Percentiles rank a stretch among this genome's conserved stretches.
Conservation (phyloP, 2,329 filamentous ascomycete genomes). For the Phaeoacremonium minimum region DNA sequence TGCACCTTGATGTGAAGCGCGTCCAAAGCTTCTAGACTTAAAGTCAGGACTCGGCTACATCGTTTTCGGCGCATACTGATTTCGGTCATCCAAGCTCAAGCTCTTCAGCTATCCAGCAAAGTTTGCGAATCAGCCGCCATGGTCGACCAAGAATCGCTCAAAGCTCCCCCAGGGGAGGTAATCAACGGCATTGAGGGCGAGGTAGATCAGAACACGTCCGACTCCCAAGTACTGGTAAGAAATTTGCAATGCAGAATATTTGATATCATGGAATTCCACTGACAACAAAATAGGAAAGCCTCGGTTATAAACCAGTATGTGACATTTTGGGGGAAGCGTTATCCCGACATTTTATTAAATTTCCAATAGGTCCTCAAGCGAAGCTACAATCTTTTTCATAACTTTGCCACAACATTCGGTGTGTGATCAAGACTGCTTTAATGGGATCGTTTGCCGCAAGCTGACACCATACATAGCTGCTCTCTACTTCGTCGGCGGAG, state of each 20-base stretch:
- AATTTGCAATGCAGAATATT: background rate
- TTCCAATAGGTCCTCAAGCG: conserved; percentile 46
- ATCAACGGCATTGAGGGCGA: conserved; percentile 1
- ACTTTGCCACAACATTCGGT: conserved; percentile 57
- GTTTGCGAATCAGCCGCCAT: no score
- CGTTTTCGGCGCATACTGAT: no score
- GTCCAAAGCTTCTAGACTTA: no score
- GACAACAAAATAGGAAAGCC: conserved; percentile 28
- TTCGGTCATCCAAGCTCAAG: no score
- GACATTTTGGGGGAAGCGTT: background rate
- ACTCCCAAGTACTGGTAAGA: conserved; percentile 1
- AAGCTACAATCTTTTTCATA: conserved; percentile 53
- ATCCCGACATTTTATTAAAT: background rate
- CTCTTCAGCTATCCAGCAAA: no score
- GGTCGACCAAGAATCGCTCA: background rate
- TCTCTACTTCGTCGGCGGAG: conserved; percentile 56
- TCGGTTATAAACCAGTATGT: conserved; percentile 51
- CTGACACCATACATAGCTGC: conserved; percentile 35
- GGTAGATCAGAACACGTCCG: conserved; percentile 2
- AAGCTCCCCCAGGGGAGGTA: background rate
- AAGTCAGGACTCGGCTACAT: no score
- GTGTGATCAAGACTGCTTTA: conserved; percentile 5
- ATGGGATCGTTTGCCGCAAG: no score
- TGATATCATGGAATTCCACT: background rate
- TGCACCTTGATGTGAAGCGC: no score